Evolutionary conservation across 78 protist species (phyloP), one percentile per base, ranked within the genome.

Genomic region (Thecamonas trahens): DNA sequence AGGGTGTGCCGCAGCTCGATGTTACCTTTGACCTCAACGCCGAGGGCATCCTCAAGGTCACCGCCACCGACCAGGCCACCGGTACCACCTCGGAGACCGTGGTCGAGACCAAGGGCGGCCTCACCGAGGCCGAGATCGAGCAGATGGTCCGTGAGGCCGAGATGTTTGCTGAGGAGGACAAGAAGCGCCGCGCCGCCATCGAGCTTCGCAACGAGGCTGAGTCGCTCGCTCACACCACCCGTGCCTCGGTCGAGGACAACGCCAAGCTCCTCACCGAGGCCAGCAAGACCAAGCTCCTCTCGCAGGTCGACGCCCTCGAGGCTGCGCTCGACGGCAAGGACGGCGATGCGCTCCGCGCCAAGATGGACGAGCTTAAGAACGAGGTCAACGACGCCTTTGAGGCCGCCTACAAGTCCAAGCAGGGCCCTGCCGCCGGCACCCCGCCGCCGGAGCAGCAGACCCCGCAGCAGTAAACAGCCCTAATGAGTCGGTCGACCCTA

Each of bases 81-180:
- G 86, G 84, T 79, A 60, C 77, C 64, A 70, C 52, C 91, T 57
- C 42, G 76, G 54, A 84, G n/a, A n/a, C n/a, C n/a, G n/a, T n/a
- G n/a, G n/a, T 95, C 72, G 87, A 90, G 79, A 55, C 95, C 29
- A 59, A 77, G 37, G 95, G 96, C 40, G 97, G 98, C 35, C 81
- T 95, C 39, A 55, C 79, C 67, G 79, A 89, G 57, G 83, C 32
- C 4, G 95, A 95, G 50, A 84, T 95, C 70, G 92, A 89, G 61
- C 63, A 73, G 39, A 95, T 92, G 96, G 70, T 93, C 53, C 35
- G 61, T 22, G 96, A 95, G 38, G 95, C 98, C 40, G 96, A 94
- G n/a, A n/a, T 14, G 62, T 20, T 55, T 38, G 70, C 70, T 31
- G 90, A 71, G 29, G 85, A 1, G 18, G 96, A 91, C 67, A 3